Evolutionary conservation across 345 rosid species (phyloP).

Genomic region (Rubroshorea leprosula): DNA sequence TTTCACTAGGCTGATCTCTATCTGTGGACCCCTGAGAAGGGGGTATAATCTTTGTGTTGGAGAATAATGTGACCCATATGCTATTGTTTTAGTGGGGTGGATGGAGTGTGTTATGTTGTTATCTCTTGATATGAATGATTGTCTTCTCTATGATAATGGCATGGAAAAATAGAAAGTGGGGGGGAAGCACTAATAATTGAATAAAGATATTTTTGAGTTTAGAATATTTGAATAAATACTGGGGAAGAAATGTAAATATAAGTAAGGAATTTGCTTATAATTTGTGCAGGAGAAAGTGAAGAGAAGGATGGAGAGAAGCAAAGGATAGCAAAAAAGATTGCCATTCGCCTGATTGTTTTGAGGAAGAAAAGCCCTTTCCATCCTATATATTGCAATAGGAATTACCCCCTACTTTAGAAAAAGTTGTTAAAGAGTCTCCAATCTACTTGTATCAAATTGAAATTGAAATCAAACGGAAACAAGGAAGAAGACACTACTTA

Average conservation of each 20-base stretch:
- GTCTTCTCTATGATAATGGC: not conserved
- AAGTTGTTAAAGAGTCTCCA: not conserved
- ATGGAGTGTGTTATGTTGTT: not conserved
- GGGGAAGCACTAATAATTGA: not conserved
- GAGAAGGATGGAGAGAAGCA: conserved; percentile 3
- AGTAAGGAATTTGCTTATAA: not conserved
- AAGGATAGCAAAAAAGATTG: conserved; percentile 8
- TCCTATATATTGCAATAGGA: not conserved
- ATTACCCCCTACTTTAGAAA: not conserved
- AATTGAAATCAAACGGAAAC: not conserved
- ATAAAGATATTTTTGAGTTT: not conserved
- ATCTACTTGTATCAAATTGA: not conserved
- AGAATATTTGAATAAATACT: not conserved
- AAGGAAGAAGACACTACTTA: not conserved
- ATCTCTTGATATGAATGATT: not conserved
- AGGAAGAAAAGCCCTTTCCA: conserved; percentile 8
- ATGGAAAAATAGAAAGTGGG: not conserved
- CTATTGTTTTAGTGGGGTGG: conserved; percentile 5
- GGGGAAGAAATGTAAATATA: not conserved
- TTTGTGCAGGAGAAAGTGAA: not conserved
- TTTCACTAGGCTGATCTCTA: conserved; percentile 8
- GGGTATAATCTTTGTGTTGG: not conserved
- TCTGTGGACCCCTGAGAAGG: conserved; percentile 1
- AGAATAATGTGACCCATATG: not conserved
- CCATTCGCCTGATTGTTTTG: conserved; percentile 9